Percentiles rank a stretch among this genome's conserved stretches.
phyloP scores from a whole-genome alignment of 202 grass and related monocot species.

The Dendrocalamus latiflorus region DNA sequence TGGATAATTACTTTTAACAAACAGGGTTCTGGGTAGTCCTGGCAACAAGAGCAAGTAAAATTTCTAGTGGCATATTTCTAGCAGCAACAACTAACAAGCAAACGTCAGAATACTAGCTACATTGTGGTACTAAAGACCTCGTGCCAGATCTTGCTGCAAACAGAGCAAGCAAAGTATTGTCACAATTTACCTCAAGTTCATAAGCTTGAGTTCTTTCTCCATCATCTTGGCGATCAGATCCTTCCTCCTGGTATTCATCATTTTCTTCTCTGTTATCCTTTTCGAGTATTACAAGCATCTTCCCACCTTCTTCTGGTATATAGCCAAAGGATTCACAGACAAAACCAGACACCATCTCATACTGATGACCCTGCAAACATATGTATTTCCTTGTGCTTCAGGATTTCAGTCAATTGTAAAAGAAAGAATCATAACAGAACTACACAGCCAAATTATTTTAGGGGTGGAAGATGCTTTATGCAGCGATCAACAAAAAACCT shows the following conservation, averaged over 20 bases:
- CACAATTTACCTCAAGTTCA: conserved; percentile 81
- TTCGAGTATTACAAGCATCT: conserved; percentile 70
- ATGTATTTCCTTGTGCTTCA: conserved; percentile 16
- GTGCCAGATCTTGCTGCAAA: conserved; percentile 1
- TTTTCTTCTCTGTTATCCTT: conserved; percentile 65
- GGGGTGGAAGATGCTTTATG: background rate
- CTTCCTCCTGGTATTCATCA: conserved; percentile 53
- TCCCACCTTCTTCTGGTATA: conserved; percentile 84
- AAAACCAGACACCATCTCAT: conserved; percentile 94
- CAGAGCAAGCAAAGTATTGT: background rate
- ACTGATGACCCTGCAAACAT: conserved; percentile 72
- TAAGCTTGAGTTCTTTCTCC: conserved; percentile 70
- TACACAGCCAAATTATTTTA: background rate
- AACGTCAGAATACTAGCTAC: conserved; percentile 2
- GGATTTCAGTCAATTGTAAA: conserved; percentile 7
- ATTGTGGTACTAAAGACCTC: background rate
- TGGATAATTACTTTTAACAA: background rate
- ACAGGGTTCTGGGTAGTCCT: background rate
- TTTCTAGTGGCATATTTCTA: background rate
- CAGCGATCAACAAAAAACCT: background rate
- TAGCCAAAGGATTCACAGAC: conserved; percentile 93
- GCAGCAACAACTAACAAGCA: background rate
- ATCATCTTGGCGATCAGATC: conserved; percentile 59
- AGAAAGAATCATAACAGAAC: conserved; percentile 12
- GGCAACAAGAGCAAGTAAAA: background rate